A percentile compares a stretch with the other conserved stretches of the same genome.
Conservation (phyloP, 2,329 filamentous ascomycete species). For the Mariannaea elegans region DNA sequence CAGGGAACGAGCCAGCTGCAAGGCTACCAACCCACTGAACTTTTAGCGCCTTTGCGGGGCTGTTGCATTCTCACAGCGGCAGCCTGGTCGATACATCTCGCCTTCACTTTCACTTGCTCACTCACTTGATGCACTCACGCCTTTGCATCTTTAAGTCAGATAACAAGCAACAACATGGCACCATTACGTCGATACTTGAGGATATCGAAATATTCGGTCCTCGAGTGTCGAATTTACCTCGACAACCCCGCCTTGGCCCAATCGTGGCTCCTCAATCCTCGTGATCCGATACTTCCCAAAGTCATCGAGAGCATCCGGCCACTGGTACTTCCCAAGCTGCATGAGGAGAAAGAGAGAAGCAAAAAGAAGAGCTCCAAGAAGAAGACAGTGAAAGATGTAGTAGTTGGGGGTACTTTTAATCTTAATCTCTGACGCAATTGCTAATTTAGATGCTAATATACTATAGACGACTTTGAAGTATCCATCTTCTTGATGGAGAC, state of each 20-base stretch:
- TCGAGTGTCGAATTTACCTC: slow-evolving; percentile 97
- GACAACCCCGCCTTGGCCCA: slow-evolving; percentile 86
- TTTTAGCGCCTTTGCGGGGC: slow-evolving; percentile 31
- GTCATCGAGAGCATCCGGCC: slow-evolving; percentile 88
- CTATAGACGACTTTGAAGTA: slow-evolving; percentile 90
- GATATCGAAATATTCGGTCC: slow-evolving; percentile 90
- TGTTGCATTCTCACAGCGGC: slow-evolving; percentile 26
- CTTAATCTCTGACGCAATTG: not conserved
- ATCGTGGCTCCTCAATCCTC: slow-evolving; percentile 83
- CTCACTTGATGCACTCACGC: not conserved
- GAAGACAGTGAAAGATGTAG: slow-evolving; percentile 86
- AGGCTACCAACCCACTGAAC: slow-evolving; percentile 33
- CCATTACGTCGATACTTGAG: slow-evolving; percentile 89
- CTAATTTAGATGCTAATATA: slow-evolving; percentile 25
- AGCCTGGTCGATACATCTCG: slow-evolving; percentile 32
- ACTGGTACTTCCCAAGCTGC: slow-evolving; percentile 87
- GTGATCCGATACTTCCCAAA: slow-evolving; percentile 78
- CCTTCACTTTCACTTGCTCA: slow-evolving; percentile 12
- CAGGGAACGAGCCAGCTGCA: slow-evolving; percentile 30
- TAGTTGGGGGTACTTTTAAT: slow-evolving; percentile 71
- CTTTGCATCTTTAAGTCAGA: slow-evolving; percentile 1
- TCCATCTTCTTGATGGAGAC: slow-evolving; percentile 92
- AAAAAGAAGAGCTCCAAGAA: slow-evolving; percentile 75
- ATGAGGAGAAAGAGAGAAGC: slow-evolving; percentile 77
- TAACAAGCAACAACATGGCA: slow-evolving; percentile 67